Evolutionary conservation across 2,329 filamentous ascomycete genomes (phyloP), one percentile per base, ranked within the genome.

Genomic region (Phaeosphaeriaceae sp.): DNA sequence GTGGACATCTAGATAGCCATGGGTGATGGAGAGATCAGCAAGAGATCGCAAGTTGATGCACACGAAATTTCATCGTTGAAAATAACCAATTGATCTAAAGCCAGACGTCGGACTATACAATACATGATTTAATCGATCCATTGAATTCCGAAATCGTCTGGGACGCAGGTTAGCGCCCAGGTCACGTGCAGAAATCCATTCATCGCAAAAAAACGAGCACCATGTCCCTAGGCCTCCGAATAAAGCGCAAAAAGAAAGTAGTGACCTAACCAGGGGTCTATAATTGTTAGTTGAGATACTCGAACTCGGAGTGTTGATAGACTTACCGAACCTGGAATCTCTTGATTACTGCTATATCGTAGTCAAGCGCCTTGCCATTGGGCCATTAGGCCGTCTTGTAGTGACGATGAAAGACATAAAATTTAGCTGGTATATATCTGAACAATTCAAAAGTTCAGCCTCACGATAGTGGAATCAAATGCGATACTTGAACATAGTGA

Each of bases 361-460:
- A 81, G 78, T 80, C 78, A 80, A 79, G 76, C 78, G 77, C 78
- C 78, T 80, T 80, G 77, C 77, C 78, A 80, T 80, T 80, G 77
- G 77, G 78, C 78, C 78, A 80, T 63, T 61, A 53, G 61, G 52
- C 64, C 64, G 42, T 44, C 21, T 17, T 37, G 26, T 1, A 44
- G 32, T 33, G 26, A 21, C 28, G 34, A 39, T 39, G 21, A 15
- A 44, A 12, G 15, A 35, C 11, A 9, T 20, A 6, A 3, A n/a
- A 6, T 47, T 15, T 3, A n/a, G 3, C 12, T 9, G 2, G 13
- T 17, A 28, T 28, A 32, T 38, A 37, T 8, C 23, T 26, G 11
- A 26, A 26, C n/a, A n/a, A n/a, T n/a, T n/a, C n/a, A n/a, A n/a
- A n/a, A n/a, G n/a, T n/a, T n/a, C n/a, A n/a, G n/a, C n/a, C n/a